Base-by-base conservation (phyloP, 2,329 filamentous ascomycete species). In the Beauveria sp. region DNA sequence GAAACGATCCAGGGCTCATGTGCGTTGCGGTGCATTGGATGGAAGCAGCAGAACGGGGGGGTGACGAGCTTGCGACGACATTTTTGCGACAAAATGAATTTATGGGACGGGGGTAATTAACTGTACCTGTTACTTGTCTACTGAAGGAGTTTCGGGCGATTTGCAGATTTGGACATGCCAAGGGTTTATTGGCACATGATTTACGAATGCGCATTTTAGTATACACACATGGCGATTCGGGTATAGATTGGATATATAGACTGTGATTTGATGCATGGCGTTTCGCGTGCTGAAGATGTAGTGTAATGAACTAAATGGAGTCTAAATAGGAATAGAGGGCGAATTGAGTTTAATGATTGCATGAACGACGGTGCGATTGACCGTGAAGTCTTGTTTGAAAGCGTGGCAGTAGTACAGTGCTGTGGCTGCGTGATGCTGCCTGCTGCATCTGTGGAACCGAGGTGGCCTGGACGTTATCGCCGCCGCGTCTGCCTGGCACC, bases 21-120 rank as follows among this genome's bases (percentile, higher is more conserved):
- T 97, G 92, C 69, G 85, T 96, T 61, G 93, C 93, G 10, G 87
- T 96, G 74, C 93, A 97, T 78, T 97, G 93, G 92, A 97, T 97
- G 92, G 91, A 93, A 76, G 80, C 90, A 66, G 92, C 90, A 43
- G 89, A 91, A 67, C 83, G 84, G 59, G 92, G 92, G n/a, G 92
- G 92, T 1, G 93, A 97, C 71, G 84, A 89, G 69, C 78, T 96
- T 66, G 93, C 93, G 22, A 87, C 85, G 70, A 89, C 88, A 71
- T 92, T 93, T 75, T 77, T 97, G 72, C 83, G 87, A 65, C 90
- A 96, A 75, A 79, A 80, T 65, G 79, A 80, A 68, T 72, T 74
- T 54, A 72, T 70, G 72, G 70, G 69, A 43, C 66, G 67, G 64
- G 67, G 67, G 37, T 73, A 64, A 70, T 62, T 58, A 26, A 20